A percentile compares a stretch with the other conserved stretches of the same genome.
Conservation (phyloP, 805 yeast species). For the Metschnikowia matae region DNA sequence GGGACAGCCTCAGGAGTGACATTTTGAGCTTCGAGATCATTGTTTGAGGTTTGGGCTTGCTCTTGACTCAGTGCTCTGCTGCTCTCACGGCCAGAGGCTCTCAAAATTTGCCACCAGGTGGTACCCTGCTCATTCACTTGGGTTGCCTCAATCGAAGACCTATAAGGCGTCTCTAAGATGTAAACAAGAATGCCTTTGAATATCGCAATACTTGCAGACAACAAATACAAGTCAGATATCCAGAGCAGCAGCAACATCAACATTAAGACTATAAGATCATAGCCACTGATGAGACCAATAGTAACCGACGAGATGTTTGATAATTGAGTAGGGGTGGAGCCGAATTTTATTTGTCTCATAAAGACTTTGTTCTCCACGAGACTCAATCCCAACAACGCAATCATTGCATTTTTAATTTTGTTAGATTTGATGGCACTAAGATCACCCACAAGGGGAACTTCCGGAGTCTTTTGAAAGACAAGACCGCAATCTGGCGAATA, state of each 20-base stretch:
- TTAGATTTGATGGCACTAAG: slow-evolving; percentile 46
- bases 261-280: slow-evolving; percentile 71
- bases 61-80: not conserved
- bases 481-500: slow-evolving; percentile 91
- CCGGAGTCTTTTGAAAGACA: slow-evolving; percentile 29
- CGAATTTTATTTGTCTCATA: slow-evolving; percentile 63
- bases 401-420: slow-evolving; percentile 39
- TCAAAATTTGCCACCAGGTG: slow-evolving; percentile 60
- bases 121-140: slow-evolving; percentile 70
- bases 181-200: slow-evolving; percentile 65
- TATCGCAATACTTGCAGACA: slow-evolving; percentile 67
- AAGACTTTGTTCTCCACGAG: slow-evolving; percentile 51
- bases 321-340: slow-evolving; percentile 76
- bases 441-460: slow-evolving; percentile 44
- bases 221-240: slow-evolving; percentile 54
- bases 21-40: slow-evolving; percentile 14
- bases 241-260: slow-evolving; percentile 51
- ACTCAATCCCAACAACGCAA: slow-evolving; percentile 44
- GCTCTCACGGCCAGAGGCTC: slow-evolving; percentile 45
- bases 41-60: slow-evolving; percentile 20
- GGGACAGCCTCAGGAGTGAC: not conserved
- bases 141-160: slow-evolving; percentile 60
- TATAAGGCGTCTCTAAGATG: slow-evolving; percentile 70
- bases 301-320: slow-evolving; percentile 55
- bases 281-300: slow-evolving; percentile 60